Evolutionary conservation across 257 asterid species (phyloP).

Genomic region (Solanum raphanifolium): DNA sequence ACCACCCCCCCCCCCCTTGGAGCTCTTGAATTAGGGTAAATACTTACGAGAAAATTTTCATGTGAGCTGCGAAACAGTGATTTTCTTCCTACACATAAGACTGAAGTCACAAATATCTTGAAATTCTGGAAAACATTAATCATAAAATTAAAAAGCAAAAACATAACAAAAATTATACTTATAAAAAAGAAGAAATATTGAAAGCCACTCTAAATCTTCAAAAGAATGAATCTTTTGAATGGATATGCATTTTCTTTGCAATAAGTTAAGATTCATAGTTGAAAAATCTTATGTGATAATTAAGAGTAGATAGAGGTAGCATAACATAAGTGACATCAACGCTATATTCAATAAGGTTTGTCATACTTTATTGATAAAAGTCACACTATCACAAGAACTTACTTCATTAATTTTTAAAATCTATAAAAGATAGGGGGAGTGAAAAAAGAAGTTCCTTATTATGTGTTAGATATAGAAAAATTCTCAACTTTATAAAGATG

Average conservation of each 20-base stretch:
- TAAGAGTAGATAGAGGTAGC: not conserved
- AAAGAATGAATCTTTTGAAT: not conserved
- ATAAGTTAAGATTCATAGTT: not conserved
- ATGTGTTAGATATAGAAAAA: not conserved
- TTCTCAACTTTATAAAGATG: not conserved
- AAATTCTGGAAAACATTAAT: not conserved
- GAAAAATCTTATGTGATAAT: not conserved
- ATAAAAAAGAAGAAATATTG: no score
- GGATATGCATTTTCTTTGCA: not conserved
- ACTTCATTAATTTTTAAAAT: no score
- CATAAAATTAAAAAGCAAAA: not conserved
- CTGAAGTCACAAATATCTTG: not conserved
- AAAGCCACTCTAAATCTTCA: not conserved
- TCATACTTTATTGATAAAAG: not conserved
- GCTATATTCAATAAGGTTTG: not conserved
- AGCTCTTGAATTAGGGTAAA: not conserved
- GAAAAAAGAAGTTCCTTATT: not conserved
- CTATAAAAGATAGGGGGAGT: not conserved
- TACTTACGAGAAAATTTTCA: not conserved
- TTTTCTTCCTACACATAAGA: not conserved
- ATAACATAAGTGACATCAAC: not conserved
- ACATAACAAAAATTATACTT: not conserved
- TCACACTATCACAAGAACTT: not conserved
- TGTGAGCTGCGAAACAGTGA: not conserved
- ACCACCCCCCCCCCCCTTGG: not conserved